Conservation (phyloP, 2,329 filamentous ascomycete species). For the Monosporascus sp. region DNA sequence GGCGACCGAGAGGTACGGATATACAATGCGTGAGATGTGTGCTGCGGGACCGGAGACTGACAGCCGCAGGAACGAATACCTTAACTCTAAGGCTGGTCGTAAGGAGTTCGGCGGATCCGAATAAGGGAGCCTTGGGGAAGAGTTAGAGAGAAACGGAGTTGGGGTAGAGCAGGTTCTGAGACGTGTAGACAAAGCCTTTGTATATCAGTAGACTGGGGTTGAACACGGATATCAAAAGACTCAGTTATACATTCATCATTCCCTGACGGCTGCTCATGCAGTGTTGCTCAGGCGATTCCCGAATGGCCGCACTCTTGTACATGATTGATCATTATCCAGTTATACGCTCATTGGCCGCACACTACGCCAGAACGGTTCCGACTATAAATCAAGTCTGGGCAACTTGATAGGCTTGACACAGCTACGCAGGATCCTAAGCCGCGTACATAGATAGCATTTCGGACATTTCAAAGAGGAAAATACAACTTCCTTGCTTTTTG, state of each 20-base stretch:
- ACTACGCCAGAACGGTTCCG: too few species aligned
- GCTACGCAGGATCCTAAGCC: too few species aligned
- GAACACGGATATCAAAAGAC: slow-evolving; percentile 2
- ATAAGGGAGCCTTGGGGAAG: slow-evolving; percentile 9
- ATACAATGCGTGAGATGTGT: not conserved
- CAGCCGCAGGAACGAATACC: slow-evolving; percentile 23
- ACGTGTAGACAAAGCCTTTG: slow-evolving; percentile 24
- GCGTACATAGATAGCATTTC: too few species aligned
- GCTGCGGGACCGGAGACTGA: slow-evolving; percentile 5
- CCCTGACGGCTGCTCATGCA: too few species aligned
- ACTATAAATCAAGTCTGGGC: too few species aligned
- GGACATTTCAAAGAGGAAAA: too few species aligned
- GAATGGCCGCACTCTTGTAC: too few species aligned
- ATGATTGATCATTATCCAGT: too few species aligned
- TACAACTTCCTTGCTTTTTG: too few species aligned
- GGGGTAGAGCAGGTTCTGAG: slow-evolving; percentile 1
- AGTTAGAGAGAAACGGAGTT: not conserved
- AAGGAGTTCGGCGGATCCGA: slow-evolving; percentile 18
- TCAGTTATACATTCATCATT: not conserved
- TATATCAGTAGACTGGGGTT: slow-evolving; percentile 22
- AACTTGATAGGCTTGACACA: too few species aligned
- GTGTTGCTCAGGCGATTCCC: too few species aligned
- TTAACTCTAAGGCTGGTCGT: slow-evolving; percentile 28
- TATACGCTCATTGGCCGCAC: too few species aligned
- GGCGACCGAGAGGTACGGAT: slow-evolving; percentile 76